Percentiles rank a stretch among this genome's conserved stretches.
Conservation (phyloP, 805 yeast genomes). For the Ogataea paradorogensis region DNA sequence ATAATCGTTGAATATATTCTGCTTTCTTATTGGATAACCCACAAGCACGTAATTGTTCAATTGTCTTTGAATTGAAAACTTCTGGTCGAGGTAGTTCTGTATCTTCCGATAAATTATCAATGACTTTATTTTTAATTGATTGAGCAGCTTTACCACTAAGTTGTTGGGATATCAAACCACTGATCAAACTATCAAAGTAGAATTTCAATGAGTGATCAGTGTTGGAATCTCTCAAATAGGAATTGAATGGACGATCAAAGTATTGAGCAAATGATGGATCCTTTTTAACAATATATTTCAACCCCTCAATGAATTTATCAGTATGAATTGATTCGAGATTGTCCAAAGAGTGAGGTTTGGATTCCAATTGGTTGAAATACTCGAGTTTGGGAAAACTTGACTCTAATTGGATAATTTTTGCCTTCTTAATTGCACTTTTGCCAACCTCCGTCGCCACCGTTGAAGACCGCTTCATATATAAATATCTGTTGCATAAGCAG, state of each 20-base stretch:
- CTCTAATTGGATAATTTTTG: slow-evolving; percentile 7
- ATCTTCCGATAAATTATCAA: slow-evolving; percentile 13
- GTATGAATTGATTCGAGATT: slow-evolving; percentile 15
- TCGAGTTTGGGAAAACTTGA: slow-evolving; percentile 7
- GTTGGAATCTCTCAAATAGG: slow-evolving; percentile 6
- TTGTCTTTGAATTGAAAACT: slow-evolving; percentile 38
- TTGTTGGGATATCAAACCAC: slow-evolving; percentile 66
- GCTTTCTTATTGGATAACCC: slow-evolving; percentile 73
- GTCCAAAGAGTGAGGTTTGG: neutral
- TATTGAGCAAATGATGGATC: slow-evolving; percentile 24
- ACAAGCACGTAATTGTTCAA: slow-evolving; percentile 52
- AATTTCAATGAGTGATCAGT: slow-evolving; percentile 19
- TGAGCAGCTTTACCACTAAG: slow-evolving; percentile 78
- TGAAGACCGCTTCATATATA: slow-evolving; percentile 4
- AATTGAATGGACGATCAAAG: slow-evolving; percentile 14
- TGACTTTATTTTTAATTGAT: slow-evolving; percentile 48
- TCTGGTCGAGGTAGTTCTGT: slow-evolving; percentile 50
- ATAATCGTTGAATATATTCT: slow-evolving; percentile 55
- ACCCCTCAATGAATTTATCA: slow-evolving; percentile 24
- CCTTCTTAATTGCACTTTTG: slow-evolving; percentile 6
- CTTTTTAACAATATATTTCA: slow-evolving; percentile 21
- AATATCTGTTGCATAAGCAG: slow-evolving; percentile 5
- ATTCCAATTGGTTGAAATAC: slow-evolving; percentile 3
- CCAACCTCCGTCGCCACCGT: slow-evolving; percentile 7
- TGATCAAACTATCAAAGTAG: slow-evolving; percentile 41